phyloP scores from a whole-genome alignment of 2,329 filamentous ascomycete genomes.

The Exserohilum turcica region DNA sequence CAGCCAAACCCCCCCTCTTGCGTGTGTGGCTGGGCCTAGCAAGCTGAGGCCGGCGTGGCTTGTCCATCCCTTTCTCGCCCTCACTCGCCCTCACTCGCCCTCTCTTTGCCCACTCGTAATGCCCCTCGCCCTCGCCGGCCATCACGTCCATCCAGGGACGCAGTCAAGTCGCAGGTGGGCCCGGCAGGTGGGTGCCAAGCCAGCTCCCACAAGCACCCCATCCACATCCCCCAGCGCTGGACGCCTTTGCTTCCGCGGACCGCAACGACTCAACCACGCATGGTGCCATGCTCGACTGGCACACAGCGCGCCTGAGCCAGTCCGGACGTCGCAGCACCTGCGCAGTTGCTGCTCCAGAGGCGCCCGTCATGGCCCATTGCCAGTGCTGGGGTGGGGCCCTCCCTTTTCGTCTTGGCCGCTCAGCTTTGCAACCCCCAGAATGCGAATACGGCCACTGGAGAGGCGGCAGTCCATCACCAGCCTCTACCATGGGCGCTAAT shows the following conservation, averaged over 20 bases:
- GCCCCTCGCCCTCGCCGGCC: too few relatives aligned
- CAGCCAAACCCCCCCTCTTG: too few relatives aligned
- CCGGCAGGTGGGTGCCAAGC: conserved; percentile 29
- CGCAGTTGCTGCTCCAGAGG: not conserved
- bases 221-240: too few relatives aligned
- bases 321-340: not conserved
- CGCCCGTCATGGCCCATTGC: not conserved
- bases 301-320: not conserved
- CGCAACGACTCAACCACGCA: too few relatives aligned
- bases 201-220: too few relatives aligned
- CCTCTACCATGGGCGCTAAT: conserved; percentile 23
- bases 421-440: conserved; percentile 5
- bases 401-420: conserved; percentile 6
- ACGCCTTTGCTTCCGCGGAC: too few relatives aligned
- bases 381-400: conserved; percentile 4
- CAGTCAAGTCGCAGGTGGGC: conserved; percentile 25
- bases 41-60: conserved; percentile 24
- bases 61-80: conserved; percentile 17
- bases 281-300: not conserved
- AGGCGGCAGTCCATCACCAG: conserved; percentile 10
- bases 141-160: conserved; percentile 39
- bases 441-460: conserved; percentile 6
- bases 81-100: conserved; percentile 2
- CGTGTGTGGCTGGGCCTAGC: conserved; percentile 16
- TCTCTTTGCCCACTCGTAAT: too few relatives aligned